Evolutionary conservation across 441 rosid genomes (phyloP).

Genomic region (Erysimum cheiri): DNA sequence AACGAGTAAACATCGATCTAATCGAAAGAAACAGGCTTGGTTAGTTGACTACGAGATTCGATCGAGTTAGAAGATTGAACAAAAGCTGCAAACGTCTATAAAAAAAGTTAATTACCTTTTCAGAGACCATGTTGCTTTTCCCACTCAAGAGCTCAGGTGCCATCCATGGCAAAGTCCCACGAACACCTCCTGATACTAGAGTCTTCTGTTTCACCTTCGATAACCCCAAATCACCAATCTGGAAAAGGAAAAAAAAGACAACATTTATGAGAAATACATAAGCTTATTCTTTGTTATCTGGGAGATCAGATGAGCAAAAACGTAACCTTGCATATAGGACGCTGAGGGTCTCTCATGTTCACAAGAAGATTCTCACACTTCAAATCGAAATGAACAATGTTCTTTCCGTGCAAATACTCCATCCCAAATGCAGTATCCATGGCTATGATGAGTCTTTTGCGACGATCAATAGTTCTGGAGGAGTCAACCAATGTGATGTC

Average conservation of each 20-base stretch:
- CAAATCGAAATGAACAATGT: constrained; percentile 96
- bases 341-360: constrained; percentile 99
- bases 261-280: constrained; percentile 21
- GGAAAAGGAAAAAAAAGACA: constrained; percentile 15
- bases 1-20: constrained; percentile 99
- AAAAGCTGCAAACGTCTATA: constrained; percentile 10
- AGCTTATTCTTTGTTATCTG: constrained; percentile 14
- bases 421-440: constrained; percentile 99
- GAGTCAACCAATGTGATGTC: constrained; percentile 31
- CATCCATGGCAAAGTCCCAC: constrained; percentile 99
- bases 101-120: constrained; percentile 62
- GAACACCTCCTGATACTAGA: constrained; percentile 97
- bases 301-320: constrained; percentile 29
- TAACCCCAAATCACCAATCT: constrained; percentile 98
- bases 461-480: constrained; percentile 70
- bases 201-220: constrained; percentile 98
- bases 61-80: background rate
- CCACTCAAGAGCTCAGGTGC: constrained; percentile 99
- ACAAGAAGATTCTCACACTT: constrained; percentile 97
- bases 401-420: constrained; percentile 98
- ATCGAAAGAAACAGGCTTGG: constrained; percentile 11
- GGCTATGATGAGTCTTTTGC: constrained; percentile 97
- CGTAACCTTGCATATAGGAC: constrained; percentile 92
- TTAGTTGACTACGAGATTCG: background rate
- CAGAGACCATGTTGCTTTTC: constrained; percentile 96